Conservation (phyloP, 179 eudicot species). For the Beta lomatogona region DNA sequence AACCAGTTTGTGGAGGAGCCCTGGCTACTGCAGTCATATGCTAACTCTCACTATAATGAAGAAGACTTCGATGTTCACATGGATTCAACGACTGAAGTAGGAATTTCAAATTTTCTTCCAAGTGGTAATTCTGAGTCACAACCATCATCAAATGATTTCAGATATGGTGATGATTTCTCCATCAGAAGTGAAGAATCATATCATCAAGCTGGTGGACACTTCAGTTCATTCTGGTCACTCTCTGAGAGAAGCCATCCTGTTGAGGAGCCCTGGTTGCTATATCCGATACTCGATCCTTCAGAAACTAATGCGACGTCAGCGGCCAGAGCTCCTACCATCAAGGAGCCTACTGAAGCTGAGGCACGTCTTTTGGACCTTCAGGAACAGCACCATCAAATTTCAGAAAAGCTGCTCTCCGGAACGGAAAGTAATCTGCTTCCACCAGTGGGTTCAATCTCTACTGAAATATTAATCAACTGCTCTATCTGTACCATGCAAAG, state of each 20-base stretch:
- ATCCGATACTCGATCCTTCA: slow-evolving; percentile 38
- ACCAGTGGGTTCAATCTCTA: slow-evolving; percentile 48
- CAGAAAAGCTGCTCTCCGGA: slow-evolving; percentile 48
- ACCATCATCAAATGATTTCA: slow-evolving; percentile 26
- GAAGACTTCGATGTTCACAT: slow-evolving; percentile 56
- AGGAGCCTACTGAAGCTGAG: slow-evolving; percentile 34
- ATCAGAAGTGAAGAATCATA: slow-evolving; percentile 15
- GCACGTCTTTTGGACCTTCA: slow-evolving; percentile 26
- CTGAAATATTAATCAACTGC: slow-evolving; percentile 81
- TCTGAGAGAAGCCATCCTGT: slow-evolving; percentile 49
- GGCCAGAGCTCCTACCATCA: slow-evolving; percentile 27
- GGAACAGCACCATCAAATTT: slow-evolving; percentile 37
- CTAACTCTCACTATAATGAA: slow-evolving; percentile 35
- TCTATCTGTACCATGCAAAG: slow-evolving; percentile 95
- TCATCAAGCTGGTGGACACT: slow-evolving; percentile 21
- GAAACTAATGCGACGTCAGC: slow-evolving; percentile 23
- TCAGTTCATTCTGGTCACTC: slow-evolving; percentile 29
- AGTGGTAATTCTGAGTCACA: slow-evolving; percentile 36
- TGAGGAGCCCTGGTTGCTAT: slow-evolving; percentile 92
- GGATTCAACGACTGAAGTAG: slow-evolving; percentile 48
- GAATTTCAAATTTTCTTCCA: slow-evolving; percentile 28
- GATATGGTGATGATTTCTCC: slow-evolving; percentile 8
- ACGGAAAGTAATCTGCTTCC: slow-evolving; percentile 40
- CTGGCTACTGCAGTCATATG: slow-evolving; percentile 34
- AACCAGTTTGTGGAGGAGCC: slow-evolving; percentile 47